Conservation (phyloP, 768 basidiomycete species). For the Calocera cornea region DNA sequence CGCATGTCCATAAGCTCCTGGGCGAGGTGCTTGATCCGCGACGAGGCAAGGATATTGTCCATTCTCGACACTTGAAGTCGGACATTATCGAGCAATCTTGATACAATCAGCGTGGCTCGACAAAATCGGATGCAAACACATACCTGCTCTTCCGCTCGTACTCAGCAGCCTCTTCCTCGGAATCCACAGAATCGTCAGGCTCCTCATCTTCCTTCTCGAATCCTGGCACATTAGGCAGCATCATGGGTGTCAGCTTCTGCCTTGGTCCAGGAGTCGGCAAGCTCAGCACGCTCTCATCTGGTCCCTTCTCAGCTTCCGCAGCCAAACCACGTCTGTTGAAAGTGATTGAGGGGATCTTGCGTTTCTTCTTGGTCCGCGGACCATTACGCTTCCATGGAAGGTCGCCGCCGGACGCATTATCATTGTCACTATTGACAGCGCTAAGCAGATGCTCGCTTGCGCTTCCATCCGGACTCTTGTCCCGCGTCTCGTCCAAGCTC, state of each 20-base stretch:
- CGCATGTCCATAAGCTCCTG: background rate
- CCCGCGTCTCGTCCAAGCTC: background rate
- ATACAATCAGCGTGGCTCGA: background rate
- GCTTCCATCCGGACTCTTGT: slow-evolving; percentile 1
- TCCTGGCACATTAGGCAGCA: background rate
- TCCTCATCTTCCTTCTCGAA: slow-evolving; percentile 2
- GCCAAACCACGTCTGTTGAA: background rate
- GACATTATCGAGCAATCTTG: background rate
- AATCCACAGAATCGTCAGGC: background rate
- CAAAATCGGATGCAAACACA: background rate
- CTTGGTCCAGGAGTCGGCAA: background rate
- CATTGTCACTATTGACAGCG: background rate
- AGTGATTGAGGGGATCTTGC: slow-evolving; percentile 12
- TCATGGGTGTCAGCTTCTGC: background rate
- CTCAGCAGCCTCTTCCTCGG: slow-evolving; percentile 1
- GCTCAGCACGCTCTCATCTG: background rate
- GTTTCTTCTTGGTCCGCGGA: slow-evolving; percentile 17
- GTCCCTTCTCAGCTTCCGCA: background rate
- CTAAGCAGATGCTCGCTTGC: background rate
- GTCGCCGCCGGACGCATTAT: background rate
- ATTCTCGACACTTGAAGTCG: background rate
- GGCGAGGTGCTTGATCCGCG: background rate
- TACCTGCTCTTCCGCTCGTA: slow-evolving; percentile 2
- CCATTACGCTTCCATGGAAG: background rate
- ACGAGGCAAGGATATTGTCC: background rate